Evolutionary conservation across 257 asterid species (phyloP).

Genomic region (Thymus quinquecostatus): DNA sequence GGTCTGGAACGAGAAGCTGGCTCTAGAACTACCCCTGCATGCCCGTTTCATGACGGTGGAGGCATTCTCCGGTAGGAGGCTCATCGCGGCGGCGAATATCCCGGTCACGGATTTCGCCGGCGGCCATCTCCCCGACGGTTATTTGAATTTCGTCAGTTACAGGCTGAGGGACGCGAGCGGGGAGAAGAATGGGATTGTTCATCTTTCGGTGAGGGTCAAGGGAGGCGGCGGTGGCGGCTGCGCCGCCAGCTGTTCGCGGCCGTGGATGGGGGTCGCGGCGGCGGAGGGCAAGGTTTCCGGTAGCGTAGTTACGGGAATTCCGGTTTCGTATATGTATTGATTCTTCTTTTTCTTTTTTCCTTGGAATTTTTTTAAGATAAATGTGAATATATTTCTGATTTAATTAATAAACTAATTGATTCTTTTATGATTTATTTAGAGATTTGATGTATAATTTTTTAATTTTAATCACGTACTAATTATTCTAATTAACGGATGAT

Average conservation of each 20-base stretch:
- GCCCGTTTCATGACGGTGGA: slow-evolving; percentile 58
- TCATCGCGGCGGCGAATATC: slow-evolving; percentile 55
- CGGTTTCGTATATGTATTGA: slow-evolving; percentile 42
- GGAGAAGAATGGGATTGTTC: slow-evolving; percentile 70
- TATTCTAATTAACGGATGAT: no score
- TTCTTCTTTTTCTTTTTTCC: no score
- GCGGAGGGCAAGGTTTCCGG: slow-evolving; percentile 16
- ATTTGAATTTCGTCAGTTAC: slow-evolving; percentile 77
- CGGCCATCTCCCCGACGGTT: slow-evolving; percentile 57
- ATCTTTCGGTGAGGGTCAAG: slow-evolving; percentile 63
- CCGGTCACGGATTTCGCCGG: slow-evolving; percentile 77
- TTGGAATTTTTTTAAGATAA: no score
- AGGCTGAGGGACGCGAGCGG: slow-evolving; percentile 64
- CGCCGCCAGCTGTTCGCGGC: slow-evolving; percentile 40
- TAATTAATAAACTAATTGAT: no score
- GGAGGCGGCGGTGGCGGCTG: slow-evolving; percentile 33
- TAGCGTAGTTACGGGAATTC: slow-evolving; percentile 53
- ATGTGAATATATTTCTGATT: no score
- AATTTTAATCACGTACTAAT: no score
- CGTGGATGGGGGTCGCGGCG: slow-evolving; percentile 42
- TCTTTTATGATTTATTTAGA: no score
- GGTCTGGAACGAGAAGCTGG: slow-evolving; percentile 67
- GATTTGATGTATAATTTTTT: no score
- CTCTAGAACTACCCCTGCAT: slow-evolving; percentile 54
- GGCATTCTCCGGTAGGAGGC: slow-evolving; percentile 44